phyloP scores from a whole-genome alignment of 768 basidiomycete genomes.

The Leccinellum albellum region DNA sequence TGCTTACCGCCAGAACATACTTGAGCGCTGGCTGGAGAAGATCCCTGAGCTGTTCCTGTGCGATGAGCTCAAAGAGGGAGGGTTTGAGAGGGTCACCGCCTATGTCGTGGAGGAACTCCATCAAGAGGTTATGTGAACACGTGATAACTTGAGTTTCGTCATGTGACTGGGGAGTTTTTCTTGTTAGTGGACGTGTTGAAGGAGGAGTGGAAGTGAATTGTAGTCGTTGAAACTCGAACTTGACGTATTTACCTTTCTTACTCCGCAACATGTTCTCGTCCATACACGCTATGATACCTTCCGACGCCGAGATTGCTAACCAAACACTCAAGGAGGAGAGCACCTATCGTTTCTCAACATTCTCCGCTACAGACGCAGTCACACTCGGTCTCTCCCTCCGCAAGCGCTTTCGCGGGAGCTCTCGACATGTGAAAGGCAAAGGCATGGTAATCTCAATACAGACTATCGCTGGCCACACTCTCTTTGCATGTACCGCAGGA shows the following conservation, averaged over 20 bases:
- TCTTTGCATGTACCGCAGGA: conserved; percentile 82
- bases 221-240: background rate
- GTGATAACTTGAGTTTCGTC: conserved; percentile 28
- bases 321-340: conserved; percentile 70
- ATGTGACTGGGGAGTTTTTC: conserved; percentile 13
- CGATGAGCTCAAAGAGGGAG: conserved; percentile 86
- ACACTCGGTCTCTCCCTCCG: conserved; percentile 76
- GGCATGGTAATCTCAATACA: conserved; percentile 81
- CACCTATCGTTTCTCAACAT: conserved; percentile 65
- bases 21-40: conserved; percentile 91
- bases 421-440: conserved; percentile 70
- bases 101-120: conserved; percentile 82
- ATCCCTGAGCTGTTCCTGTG: conserved; percentile 90
- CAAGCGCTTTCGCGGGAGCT: conserved; percentile 75
- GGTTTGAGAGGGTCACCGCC: conserved; percentile 73
- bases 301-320: conserved; percentile 69
- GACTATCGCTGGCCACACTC: conserved; percentile 69
- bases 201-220: too few species aligned
- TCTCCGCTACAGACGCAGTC: conserved; percentile 74
- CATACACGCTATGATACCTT: conserved; percentile 58
- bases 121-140: conserved; percentile 26
- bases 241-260: conserved; percentile 3
- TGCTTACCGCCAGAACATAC: conserved; percentile 83
- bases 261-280: conserved; percentile 54
- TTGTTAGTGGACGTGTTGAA: background rate